Base-by-base conservation (phyloP, 2,329 filamentous ascomycete genomes). In the Microthyrium microscopicum region DNA sequence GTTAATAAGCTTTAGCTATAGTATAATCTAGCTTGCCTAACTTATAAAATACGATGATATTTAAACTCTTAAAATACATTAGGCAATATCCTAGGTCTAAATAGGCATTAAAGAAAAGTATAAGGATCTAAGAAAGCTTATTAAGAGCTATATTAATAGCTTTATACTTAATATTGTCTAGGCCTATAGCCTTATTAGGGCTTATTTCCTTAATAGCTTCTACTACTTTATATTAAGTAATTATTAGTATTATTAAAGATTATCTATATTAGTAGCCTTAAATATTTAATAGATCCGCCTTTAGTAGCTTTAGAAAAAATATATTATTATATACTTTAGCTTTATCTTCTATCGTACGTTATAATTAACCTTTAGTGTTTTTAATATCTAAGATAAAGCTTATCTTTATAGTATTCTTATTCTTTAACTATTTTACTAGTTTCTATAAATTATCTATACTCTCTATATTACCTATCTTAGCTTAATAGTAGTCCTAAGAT, bases 21-120 rank as follows among this genome's bases (percentile, higher is more conserved):
- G 34, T 43, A 36, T 51, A 53, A 31, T 48, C 36, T n/a, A 37
- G 31, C 37, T 52, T 50, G 20, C 40, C 39, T 12, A 36, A 43
- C 32, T 51, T 51, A 13, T 42, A 40, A n/a, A 51, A 36, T 3
- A 44, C 45, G 4, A 43, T 40, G 6, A 43, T 53, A 3, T 19
- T 45, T 3, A 42, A 41, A 20, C 41, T 34, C 20, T 33, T 29
- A 34, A 46, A 48, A 30, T 35, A 36, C 26, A 30, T 26, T 21
- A 40, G 46, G 39, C 30, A 42, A 34, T 44, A 39, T 12, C 35
- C 30, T 26, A 43, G 29, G 2, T 32, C 18, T 19, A 48, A 29
- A 29, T 39, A 42, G n/a, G 33, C 35, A 27, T 46, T 41, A 20
- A 46, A 43, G 18, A 48, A 25, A 17, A 5, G n/a, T 5, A 19